A percentile compares a stretch with the other conserved stretches of the same genome.
Evolutionary conservation across 306 rosid species (phyloP).

Genomic region (Echinosophora koreensis): DNA sequence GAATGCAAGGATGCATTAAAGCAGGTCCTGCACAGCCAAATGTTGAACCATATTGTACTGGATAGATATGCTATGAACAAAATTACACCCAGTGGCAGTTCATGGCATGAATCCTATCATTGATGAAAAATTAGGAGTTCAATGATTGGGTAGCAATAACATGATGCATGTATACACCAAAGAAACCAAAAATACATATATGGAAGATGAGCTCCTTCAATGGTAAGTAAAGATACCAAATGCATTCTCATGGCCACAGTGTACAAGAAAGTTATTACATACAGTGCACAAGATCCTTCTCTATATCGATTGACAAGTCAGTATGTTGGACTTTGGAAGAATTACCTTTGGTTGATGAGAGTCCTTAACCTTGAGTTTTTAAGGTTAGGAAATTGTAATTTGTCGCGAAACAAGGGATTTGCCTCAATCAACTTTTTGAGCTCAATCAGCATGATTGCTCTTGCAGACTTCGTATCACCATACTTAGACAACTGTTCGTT

Average conservation of each 20-base stretch:
- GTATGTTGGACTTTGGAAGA: constrained; percentile 24
- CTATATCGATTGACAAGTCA: constrained; percentile 4
- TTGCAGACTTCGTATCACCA: constrained; percentile 94
- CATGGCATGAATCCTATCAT: background rate
- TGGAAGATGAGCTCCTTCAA: constrained; percentile 9
- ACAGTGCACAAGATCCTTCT: constrained; percentile 22
- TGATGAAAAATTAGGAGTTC: background rate
- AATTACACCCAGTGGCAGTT: constrained; percentile 8
- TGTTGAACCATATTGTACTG: constrained; percentile 9
- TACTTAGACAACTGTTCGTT: constrained; percentile 95
- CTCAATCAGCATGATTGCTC: constrained; percentile 96
- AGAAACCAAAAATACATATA: constrained; percentile 11
- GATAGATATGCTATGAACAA: constrained; percentile 13
- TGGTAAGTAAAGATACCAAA: constrained; percentile 18
- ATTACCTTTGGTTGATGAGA: constrained; percentile 94
- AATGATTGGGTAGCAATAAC: background rate
- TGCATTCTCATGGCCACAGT: constrained; percentile 17
- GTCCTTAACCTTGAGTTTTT: constrained; percentile 93
- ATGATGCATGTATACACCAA: constrained; percentile 5
- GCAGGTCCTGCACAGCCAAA: constrained; percentile 18
- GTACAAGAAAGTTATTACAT: constrained; percentile 21
- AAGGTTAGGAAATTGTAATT: constrained; percentile 93
- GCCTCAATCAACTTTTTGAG: constrained; percentile 97
- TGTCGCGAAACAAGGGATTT: constrained; percentile 94
- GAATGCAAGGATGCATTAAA: constrained; percentile 1